Conservation (phyloP, 2,329 filamentous ascomycete genomes). For the Colletotrichum plurivorum region DNA sequence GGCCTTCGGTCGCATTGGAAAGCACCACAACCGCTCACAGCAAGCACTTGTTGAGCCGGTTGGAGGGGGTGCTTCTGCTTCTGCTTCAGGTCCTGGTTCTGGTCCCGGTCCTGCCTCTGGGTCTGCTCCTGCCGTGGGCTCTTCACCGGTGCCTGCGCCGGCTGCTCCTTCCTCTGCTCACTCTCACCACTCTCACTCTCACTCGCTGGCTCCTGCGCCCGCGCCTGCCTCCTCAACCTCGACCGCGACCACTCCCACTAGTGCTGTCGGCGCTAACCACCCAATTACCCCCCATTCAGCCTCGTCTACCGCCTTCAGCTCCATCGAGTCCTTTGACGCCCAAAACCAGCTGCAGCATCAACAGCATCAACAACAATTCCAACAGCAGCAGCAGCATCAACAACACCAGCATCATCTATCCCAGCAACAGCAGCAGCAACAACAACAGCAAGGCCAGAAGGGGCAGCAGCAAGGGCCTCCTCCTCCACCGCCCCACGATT, state of each 20-base stretch:
- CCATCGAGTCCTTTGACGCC: conserved; percentile 62
- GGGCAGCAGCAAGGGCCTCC: conserved; percentile 49
- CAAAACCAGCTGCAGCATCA: conserved; percentile 47
- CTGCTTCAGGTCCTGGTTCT: conserved; percentile 3
- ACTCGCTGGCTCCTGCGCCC: conserved; percentile 38
- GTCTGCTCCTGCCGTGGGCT: conserved; percentile 44
- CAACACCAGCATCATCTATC: conserved; percentile 47
- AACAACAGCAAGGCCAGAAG: conserved; percentile 49
- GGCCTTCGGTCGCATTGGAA: conserved; percentile 68
- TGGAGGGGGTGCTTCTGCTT: conserved; percentile 48
- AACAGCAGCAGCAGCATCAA: conserved; percentile 31
- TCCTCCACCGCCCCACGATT: conserved; percentile 43
- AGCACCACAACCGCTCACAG: conserved; percentile 70
- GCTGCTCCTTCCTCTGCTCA: conserved; percentile 31
- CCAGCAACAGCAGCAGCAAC: conserved; percentile 49
- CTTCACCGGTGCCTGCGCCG: conserved; percentile 17
- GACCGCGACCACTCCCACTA: conserved; percentile 42
- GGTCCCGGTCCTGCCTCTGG: too few relatives aligned
- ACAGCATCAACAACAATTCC: conserved; percentile 27
- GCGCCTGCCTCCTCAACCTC: conserved; percentile 38
- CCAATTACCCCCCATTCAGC: conserved; percentile 57
- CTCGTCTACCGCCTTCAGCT: conserved; percentile 62
- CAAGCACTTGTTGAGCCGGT: conserved; percentile 65
- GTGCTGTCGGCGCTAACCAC: conserved; percentile 45
- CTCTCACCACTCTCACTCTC: conserved; percentile 31